phyloP scores from a whole-genome alignment of 2,329 filamentous ascomycete species.

The Phyllosticta ampelicida region DNA sequence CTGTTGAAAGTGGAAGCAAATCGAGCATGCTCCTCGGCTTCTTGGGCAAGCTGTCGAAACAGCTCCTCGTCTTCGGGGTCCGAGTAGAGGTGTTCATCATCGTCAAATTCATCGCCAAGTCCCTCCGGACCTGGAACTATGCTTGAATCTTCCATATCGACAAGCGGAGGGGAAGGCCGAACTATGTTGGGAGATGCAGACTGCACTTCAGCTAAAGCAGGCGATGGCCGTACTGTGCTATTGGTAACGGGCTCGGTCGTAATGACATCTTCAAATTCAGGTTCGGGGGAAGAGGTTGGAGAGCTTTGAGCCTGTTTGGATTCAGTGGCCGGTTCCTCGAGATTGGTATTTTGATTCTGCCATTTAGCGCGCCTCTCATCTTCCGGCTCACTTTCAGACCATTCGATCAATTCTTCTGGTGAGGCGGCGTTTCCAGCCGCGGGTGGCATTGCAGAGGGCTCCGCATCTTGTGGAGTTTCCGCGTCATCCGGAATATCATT shows the following conservation, averaged over 20 bases:
- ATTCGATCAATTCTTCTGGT: slow-evolving; percentile 16
- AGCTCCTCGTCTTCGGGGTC: slow-evolving; percentile 91
- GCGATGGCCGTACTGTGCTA: not conserved
- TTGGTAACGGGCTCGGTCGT: slow-evolving; percentile 18
- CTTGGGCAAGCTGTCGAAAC: slow-evolving; percentile 71
- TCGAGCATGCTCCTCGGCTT: slow-evolving; percentile 86
- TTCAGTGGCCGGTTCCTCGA: not conserved
- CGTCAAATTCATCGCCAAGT: slow-evolving; percentile 8
- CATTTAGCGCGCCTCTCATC: not conserved
- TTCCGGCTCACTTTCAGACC: slow-evolving; percentile 42
- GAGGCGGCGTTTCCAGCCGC: not conserved
- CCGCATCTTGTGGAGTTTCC: not conserved
- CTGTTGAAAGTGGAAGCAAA: slow-evolving; percentile 84
- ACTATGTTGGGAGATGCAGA: not conserved
- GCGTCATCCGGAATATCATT: not conserved
- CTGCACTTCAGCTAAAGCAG: not conserved
- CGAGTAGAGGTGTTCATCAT: slow-evolving; percentile 41
- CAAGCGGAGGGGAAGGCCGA: slow-evolving; percentile 13
- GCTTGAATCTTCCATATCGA: slow-evolving; percentile 18
- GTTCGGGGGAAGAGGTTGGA: slow-evolving; percentile 38
- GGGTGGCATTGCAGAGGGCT: not conserved
- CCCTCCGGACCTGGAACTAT: slow-evolving; percentile 19
- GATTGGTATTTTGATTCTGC: not conserved
- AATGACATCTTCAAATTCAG: slow-evolving; percentile 37
- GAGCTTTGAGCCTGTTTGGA: slow-evolving; percentile 14